phyloP scores from a whole-genome alignment of 2,329 filamentous ascomycete genomes.

The Aureobasidium lini region DNA sequence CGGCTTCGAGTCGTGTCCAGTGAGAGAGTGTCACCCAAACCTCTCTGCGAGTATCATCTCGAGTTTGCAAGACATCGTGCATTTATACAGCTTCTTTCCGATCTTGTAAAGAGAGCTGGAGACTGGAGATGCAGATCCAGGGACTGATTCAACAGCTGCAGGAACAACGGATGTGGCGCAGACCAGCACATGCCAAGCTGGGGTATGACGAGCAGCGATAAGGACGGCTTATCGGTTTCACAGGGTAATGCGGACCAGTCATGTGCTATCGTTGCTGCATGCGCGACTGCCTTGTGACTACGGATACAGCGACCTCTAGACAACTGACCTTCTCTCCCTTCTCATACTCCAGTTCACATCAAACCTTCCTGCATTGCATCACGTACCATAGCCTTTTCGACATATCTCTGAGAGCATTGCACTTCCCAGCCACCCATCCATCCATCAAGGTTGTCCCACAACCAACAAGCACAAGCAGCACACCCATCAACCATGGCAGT shows the following conservation, averaged over 20 bases:
- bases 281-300: neutral
- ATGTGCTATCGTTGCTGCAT: constrained; percentile 8
- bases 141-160: neutral
- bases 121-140: no score
- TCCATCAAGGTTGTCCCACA: constrained; percentile 1
- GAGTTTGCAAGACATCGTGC: neutral
- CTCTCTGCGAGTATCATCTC: no score
- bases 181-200: neutral
- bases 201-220: constrained; percentile 6
- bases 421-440: neutral
- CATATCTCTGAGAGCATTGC: no score
- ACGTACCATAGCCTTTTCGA: no score
- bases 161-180: constrained; percentile 12
- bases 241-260: neutral
- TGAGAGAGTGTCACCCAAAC: no score
- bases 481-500: neutral
- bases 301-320: neutral
- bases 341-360: neutral
- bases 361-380: no score
- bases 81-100: neutral
- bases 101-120: no score
- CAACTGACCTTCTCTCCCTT: neutral
- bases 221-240: neutral
- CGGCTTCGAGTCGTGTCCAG: neutral
- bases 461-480: neutral